Percentiles rank a stretch among this genome's conserved stretches.
phyloP scores from a whole-genome alignment of 768 basidiomycete species.

The Coprinellus micaceus region DNA sequence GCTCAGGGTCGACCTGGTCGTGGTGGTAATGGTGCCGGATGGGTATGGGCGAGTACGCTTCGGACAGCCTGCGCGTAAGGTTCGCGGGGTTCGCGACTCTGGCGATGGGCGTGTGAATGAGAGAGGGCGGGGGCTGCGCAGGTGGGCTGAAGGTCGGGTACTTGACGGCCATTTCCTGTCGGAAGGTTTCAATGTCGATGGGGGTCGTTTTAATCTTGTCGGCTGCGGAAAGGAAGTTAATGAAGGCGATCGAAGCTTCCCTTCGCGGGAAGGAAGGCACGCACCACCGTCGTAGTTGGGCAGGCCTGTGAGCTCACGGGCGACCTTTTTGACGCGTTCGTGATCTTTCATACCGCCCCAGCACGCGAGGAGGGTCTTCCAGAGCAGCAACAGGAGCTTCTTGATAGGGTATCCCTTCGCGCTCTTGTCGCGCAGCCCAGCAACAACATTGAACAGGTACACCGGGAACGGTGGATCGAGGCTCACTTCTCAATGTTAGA shows the following conservation, averaged over 20 bases:
- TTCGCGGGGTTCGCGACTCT: conserved; percentile 33
- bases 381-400: conserved; percentile 92
- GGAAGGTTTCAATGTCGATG: conserved; percentile 84
- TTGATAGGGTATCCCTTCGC: conserved; percentile 96
- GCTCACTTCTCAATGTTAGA: conserved; percentile 60
- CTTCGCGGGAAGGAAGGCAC: not conserved
- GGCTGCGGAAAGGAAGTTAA: conserved; percentile 38
- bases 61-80: conserved; percentile 67
- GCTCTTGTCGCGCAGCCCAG: conserved; percentile 86
- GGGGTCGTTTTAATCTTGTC: conserved; percentile 86
- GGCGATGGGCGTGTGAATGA: conserved; percentile 30
- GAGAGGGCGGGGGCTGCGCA: conserved; percentile 34
- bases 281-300: conserved; percentile 47
- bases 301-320: conserved; percentile 82
- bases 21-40: conserved; percentile 93
- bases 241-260: not conserved
- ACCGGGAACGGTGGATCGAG: conserved; percentile 92
- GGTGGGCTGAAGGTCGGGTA: conserved; percentile 90
- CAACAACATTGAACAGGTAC: conserved; percentile 88
- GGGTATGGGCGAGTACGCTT: conserved; percentile 91
- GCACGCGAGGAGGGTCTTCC: conserved; percentile 91
- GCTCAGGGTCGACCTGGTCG: conserved; percentile 64
- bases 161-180: conserved; percentile 88
- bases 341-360: conserved; percentile 91
- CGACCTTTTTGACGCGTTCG: conserved; percentile 74